Evolutionary conservation across 2,329 filamentous ascomycete species (phyloP).

Genomic region (Zasmidium cellare): DNA sequence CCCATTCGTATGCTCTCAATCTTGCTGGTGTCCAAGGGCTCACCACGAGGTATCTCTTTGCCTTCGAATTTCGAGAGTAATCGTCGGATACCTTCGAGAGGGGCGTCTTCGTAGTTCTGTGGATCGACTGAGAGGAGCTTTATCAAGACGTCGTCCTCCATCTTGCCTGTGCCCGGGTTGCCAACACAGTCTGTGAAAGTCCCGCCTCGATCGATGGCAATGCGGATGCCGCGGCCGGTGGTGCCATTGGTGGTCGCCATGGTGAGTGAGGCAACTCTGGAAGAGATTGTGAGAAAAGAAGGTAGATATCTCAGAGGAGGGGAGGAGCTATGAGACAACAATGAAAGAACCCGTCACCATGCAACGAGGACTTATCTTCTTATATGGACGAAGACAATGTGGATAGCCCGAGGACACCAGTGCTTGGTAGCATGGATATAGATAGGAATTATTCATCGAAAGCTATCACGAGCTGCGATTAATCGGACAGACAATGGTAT

Average conservation of each 20-base stretch:
- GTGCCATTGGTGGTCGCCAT: slow-evolving; percentile 16
- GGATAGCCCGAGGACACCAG: not conserved
- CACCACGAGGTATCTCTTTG: slow-evolving; percentile 74
- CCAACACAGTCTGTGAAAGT: slow-evolving; percentile 93
- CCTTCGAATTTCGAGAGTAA: slow-evolving; percentile 76
- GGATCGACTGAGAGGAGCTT: slow-evolving; percentile 90
- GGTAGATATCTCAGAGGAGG: not conserved
- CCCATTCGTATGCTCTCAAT: slow-evolving; percentile 96
- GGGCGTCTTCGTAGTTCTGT: slow-evolving; percentile 85
- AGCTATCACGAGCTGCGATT: not conserved
- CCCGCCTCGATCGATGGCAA: slow-evolving; percentile 77
- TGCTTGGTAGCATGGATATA: not conserved
- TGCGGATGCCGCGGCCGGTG: slow-evolving; percentile 62
- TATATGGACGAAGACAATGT: not conserved
- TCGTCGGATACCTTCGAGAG: slow-evolving; percentile 84
- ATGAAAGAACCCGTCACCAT: not conserved
- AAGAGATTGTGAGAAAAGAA: not conserved
- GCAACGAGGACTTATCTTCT: not conserved
- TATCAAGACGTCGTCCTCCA: slow-evolving; percentile 75
- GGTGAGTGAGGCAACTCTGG: not conserved
- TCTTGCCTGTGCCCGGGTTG: slow-evolving; percentile 67
- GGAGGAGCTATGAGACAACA: not conserved
- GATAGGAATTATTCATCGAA: slow-evolving; percentile 1
- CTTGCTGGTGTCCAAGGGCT: slow-evolving; percentile 74
- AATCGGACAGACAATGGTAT: not conserved